Evolutionary conservation across 495 filamentous ascomycete species (phyloP), one percentile per base, ranked within the genome.

Genomic region (Neurospora sp.): DNA sequence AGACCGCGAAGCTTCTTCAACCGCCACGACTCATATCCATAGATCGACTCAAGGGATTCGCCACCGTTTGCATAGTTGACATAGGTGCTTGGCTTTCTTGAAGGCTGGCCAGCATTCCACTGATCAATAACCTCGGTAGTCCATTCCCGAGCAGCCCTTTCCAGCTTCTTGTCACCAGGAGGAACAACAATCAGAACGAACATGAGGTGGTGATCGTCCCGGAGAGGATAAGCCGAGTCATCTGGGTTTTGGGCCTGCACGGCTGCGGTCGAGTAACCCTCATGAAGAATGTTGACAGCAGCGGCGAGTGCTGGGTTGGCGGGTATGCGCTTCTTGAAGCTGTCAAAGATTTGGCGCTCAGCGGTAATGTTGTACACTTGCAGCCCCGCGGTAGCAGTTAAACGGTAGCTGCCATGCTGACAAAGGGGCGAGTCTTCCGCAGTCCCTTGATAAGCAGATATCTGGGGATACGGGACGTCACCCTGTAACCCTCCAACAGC

Each of bases 31-130:
- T 88, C 87, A 70, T 78, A 75, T 0, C 89, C 88, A 72, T 91
- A 91, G 5, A 72, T 39, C 0, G 76, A 77, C 82, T 91, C 88
- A 49, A 85, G 35, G 35, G 35, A 35, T 35, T 35, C 35, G 35
- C 35, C 35, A 78, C 2, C 89, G 70, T 83, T 82, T 0, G 89
- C 89, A 79, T 91, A 91, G 76, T 91, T 91, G 70, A 90, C 85
- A 73, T 91, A 91, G 35, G 35, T 35, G 35, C 35, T 35, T 35
- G 35, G 35, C 35, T 35, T 35, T 35, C 35, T 35, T 35, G 35
- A 35, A 35, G 35, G 35, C 35, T 35, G 35, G 35, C 35, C 35
- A 0, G n/a, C 40, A 18, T 42, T 42, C 46, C 46, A 49, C 35
- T 35, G 35, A 35, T 35, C 35, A 35, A 35, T 35, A 35, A 35